Base-by-base conservation (phyloP, 352 stramenopile species). In the Plasmopara halstedii region DNA sequence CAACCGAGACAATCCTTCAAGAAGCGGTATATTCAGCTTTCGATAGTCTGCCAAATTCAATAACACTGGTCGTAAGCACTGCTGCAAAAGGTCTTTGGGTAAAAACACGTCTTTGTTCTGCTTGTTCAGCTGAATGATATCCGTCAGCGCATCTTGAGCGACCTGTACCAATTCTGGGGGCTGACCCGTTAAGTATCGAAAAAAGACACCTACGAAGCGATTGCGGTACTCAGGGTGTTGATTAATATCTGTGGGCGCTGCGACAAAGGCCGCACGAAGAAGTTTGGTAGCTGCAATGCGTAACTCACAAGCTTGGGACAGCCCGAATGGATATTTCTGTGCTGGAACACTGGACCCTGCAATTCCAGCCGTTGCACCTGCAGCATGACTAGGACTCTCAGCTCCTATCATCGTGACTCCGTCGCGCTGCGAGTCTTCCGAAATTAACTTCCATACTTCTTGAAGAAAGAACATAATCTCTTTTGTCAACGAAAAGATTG, bases 31-130 rank as follows among this genome's bases (percentile, higher is more conserved):
- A 31, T 96, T 97, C n/a, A 99, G 77, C 49, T 97, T 97, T 17
- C 91, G 87, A 51, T 98, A 96, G 53, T 99, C 94, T 32, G 93
- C 78, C 20, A 99, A 51, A 63, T 98, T 97, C 10, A 98, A 64
- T 44, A 99, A 66, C 39, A 99, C 94, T 1, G 96, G 96, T 2
- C 89, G 68, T 23, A 99, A 84, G 51, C 93, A 98, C 31, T 94
- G 90, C 74, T 98, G 94, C 33, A 99, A 74, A 37, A 98, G 58
- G 43, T 98, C 94, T 57, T 98, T 98, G 17, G 91, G 83, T 22
- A 98, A 55, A 54, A 83, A 75, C 18, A 88, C 72, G 54, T 94
- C 79, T 32, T 93, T 90, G 49, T 93, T 77, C 39, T 81, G 64
- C 59, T 90, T 91, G 65, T 93, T 94, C 44, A 93, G 51, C 25